These are phyloP conservation scores for Picea sitchensis DNA, from an alignment of 75 land plant genomes.

Conservation along the genomic window DNA sequence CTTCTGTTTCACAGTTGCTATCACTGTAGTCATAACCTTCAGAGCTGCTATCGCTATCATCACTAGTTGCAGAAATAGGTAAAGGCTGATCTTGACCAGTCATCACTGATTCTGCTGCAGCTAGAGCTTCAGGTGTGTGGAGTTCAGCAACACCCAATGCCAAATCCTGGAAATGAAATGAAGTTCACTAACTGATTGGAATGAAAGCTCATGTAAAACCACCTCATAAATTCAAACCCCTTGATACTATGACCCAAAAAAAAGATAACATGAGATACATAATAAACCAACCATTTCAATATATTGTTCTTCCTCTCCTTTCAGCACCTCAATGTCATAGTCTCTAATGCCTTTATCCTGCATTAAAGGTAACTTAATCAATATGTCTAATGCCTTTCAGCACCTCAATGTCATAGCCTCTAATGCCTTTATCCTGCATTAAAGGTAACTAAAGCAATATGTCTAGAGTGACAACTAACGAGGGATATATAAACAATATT, in stretches of 20 bases:
- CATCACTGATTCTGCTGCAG: constrained; percentile 69
- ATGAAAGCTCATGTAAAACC: no score
- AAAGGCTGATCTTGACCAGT: constrained; percentile 23
- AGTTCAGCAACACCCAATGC: constrained; percentile 80
- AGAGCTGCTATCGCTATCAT: not conserved
- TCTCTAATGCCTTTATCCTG: constrained; percentile 27
- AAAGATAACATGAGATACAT: no score
- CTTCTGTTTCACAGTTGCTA: no score
- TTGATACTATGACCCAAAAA: no score
- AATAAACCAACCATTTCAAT: constrained; percentile 49
- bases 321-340: constrained; percentile 58
- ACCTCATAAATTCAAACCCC: no score
- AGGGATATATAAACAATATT: no score
- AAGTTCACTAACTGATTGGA: no score
- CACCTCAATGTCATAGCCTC: constrained; percentile 52
- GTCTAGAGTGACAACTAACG: no score
- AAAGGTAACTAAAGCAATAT: no score
- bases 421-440: constrained; percentile 23
- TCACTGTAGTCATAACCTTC: not conserved
- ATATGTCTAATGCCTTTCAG: constrained; percentile 23
- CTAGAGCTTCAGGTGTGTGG: constrained; percentile 65
- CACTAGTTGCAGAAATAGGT: constrained; percentile 1
- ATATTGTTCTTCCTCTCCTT: constrained; percentile 54
- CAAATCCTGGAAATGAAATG: constrained; percentile 28
- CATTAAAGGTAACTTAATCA: no score